phyloP scores from a whole-genome alignment of 1,284 basidiomycete species.

The Cutaneotrichosporon sp. region DNA sequence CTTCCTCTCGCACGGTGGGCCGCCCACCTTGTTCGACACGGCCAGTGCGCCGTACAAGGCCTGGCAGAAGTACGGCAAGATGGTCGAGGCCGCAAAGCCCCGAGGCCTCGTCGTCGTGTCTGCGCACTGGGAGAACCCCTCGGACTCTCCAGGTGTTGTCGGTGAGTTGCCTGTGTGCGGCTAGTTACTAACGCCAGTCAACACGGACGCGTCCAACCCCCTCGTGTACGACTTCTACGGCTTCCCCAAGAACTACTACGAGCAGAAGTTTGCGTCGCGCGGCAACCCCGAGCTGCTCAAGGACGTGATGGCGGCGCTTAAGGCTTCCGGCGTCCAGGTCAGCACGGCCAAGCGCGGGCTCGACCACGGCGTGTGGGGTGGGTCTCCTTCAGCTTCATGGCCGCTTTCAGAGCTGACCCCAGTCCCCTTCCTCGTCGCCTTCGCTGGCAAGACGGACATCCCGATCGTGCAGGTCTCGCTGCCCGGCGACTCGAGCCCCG shows the following conservation, averaged over 20 bases:
- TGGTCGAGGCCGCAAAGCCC: constrained; percentile 37
- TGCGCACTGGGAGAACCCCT: constrained; percentile 56
- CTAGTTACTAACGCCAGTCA: constrained; percentile 36
- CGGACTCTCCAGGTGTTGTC: constrained; percentile 26
- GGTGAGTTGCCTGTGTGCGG: constrained; percentile 32
- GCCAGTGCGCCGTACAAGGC: constrained; percentile 50
- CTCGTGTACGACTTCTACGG: constrained; percentile 57
- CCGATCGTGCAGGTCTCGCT: constrained; percentile 56
- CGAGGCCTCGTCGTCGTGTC: constrained; percentile 54
- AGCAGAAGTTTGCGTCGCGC: constrained; percentile 45
- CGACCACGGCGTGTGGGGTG: constrained; percentile 57
- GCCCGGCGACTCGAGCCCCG: constrained; percentile 44
- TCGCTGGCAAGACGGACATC: constrained; percentile 44
- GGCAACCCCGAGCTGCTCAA: constrained; percentile 36
- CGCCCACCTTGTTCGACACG: constrained; percentile 54
- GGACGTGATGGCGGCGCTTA: constrained; percentile 37
- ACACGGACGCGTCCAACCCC: constrained; percentile 47
- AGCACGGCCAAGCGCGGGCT: constrained; percentile 45
- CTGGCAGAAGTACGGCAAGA: constrained; percentile 51
- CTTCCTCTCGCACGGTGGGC: constrained; percentile 53
- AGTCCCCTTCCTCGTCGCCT: constrained; percentile 55
- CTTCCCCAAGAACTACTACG: constrained; percentile 55
- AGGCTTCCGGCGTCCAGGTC: constrained; percentile 33
- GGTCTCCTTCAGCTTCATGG: constrained; percentile 43
- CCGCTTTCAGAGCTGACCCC: constrained; percentile 39